A percentile compares a stretch with the other conserved stretches of the same genome.
phyloP scores from a whole-genome alignment of 192 early-diverging fungal genomes.

The Backusella sp. region DNA sequence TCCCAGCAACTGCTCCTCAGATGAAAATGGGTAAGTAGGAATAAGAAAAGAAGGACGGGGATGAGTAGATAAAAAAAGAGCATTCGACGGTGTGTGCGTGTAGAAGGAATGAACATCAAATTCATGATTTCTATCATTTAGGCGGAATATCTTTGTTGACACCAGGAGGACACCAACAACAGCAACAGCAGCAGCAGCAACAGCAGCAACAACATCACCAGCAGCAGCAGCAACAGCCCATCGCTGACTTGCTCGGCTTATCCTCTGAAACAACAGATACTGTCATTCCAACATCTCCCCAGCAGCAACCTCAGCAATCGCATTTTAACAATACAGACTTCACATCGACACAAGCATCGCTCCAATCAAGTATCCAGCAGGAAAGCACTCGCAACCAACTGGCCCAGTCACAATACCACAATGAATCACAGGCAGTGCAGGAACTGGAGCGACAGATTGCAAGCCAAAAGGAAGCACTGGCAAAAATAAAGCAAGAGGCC shows the following conservation, averaged over 20 bases:
- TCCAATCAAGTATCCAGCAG: conserved; percentile 44
- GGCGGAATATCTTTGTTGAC: background rate
- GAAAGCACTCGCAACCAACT: conserved; percentile 54
- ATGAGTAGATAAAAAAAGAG: background rate
- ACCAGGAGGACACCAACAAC: background rate
- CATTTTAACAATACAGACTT: background rate
- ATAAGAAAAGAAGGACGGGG: background rate
- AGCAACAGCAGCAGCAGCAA: background rate
- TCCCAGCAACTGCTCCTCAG: conserved; percentile 50
- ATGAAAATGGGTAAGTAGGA: conserved; percentile 5
- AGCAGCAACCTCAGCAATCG: background rate
- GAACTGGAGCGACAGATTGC: conserved; percentile 51
- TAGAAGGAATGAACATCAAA: background rate
- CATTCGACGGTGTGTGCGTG: background rate
- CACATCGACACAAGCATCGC: background rate
- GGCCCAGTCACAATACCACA: conserved; percentile 55
- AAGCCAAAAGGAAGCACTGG: conserved; percentile 41
- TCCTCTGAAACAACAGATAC: background rate
- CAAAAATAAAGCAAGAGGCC: conserved; percentile 49
- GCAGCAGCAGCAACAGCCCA: background rate
- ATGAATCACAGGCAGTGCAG: conserved; percentile 50
- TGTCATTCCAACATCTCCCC: background rate
- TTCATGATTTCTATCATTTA: background rate
- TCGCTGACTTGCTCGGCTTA: conserved; percentile 4
- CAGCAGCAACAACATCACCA: background rate